Evolutionary conservation across 1,284 basidiomycete genomes (phyloP).

Genomic region (Cryptococcus sp.): DNA sequence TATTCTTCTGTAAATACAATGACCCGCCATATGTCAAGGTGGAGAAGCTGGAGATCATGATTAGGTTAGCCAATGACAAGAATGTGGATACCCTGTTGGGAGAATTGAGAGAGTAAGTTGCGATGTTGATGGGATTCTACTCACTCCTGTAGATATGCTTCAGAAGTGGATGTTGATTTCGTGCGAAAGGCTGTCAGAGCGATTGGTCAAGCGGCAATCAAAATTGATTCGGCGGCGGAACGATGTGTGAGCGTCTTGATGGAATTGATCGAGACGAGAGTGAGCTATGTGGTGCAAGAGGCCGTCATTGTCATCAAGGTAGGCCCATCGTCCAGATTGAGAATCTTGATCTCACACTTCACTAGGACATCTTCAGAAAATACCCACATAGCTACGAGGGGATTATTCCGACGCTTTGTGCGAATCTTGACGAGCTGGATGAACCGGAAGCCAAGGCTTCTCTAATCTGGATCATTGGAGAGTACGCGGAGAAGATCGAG

Average conservation of each 20-base stretch:
- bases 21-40: constrained; percentile 99
- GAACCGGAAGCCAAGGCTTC: constrained; percentile 95
- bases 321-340: too few species aligned
- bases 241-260: constrained; percentile 84
- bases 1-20: constrained; percentile 99
- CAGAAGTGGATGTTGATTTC: constrained; percentile 97
- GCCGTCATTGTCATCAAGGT: constrained; percentile 90
- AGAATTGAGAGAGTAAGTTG: constrained; percentile 82
- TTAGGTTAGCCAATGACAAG: constrained; percentile 82
- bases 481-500: constrained; percentile 93
- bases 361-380: constrained; percentile 83
- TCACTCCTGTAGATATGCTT: constrained; percentile 72
- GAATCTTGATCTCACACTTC: too few species aligned
- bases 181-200: constrained; percentile 95
- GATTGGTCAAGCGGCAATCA: constrained; percentile 94
- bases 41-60: constrained; percentile 98
- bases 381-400: constrained; percentile 97
- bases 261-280: constrained; percentile 83
- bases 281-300: constrained; percentile 96
- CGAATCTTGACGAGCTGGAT: constrained; percentile 85
- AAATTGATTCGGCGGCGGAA: constrained; percentile 85
- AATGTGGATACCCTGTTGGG: constrained; percentile 88
- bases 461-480: constrained; percentile 97
- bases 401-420: constrained; percentile 86
- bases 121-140: background rate